These are phyloP conservation scores for Abelmoschus esculentus DNA, from an alignment of 345 rosid genomes.

Conservation along the genomic window DNA sequence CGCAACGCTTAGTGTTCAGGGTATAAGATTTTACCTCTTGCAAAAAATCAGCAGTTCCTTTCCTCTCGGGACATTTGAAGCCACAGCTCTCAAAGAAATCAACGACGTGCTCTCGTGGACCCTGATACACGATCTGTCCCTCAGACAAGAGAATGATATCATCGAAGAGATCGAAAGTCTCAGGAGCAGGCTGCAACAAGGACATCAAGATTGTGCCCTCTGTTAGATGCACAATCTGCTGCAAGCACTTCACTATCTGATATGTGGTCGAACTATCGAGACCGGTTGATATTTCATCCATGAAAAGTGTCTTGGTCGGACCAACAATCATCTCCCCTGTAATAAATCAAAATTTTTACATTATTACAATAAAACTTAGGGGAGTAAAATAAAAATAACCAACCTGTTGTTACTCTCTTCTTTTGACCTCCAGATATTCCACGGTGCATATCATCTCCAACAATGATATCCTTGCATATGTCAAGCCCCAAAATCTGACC, in stretches of 20 bases:
- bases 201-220: constrained; percentile 76
- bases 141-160: constrained; percentile 71
- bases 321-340: constrained; percentile 97
- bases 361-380: not conserved
- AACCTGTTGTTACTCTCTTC: constrained; percentile 87
- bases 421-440: constrained; percentile 93
- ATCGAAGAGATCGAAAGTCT: constrained; percentile 82
- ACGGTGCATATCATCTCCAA: constrained; percentile 73
- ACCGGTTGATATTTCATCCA: constrained; percentile 97
- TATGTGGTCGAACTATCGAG: constrained; percentile 86
- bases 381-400: not conserved
- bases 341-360: not conserved
- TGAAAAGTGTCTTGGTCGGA: constrained; percentile 76
- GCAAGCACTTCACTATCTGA: constrained; percentile 83
- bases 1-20: not conserved
- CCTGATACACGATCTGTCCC: constrained; percentile 81
- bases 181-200: constrained; percentile 85
- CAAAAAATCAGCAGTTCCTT: constrained; percentile 84
- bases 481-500: constrained; percentile 77
- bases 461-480: constrained; percentile 71
- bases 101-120: constrained; percentile 61
- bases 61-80: constrained; percentile 74
- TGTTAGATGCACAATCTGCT: constrained; percentile 68
- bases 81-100: constrained; percentile 67
- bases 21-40: constrained; percentile 52